These are phyloP conservation scores for Silene uniflora DNA, from an alignment of 148 eudicot species.

Conservation along the genomic window DNA sequence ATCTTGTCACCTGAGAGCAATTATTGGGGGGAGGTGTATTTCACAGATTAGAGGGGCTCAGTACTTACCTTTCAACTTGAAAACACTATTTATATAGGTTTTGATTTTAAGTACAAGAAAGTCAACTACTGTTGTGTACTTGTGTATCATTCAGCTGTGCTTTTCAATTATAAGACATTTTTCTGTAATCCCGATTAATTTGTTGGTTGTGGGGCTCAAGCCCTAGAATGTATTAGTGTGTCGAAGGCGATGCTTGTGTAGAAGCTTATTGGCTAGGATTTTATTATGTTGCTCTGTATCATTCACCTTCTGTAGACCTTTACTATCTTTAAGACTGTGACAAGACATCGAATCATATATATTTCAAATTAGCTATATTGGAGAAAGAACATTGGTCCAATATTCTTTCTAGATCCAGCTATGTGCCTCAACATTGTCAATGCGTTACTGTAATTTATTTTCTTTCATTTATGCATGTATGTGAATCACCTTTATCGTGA, in stretches of 20 bases:
- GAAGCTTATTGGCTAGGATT: neutral
- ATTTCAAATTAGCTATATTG: neutral
- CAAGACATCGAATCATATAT: neutral
- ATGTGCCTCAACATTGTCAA: neutral
- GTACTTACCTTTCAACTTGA: no score
- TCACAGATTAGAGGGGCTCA: no score
- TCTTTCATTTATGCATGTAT: neutral
- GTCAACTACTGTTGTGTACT: no score
- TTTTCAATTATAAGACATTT: no score
- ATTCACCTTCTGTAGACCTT: neutral
- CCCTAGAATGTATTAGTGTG: neutral
- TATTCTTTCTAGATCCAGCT: conserved; percentile 2
- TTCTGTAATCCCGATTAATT: no score
- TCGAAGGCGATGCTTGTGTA: neutral
- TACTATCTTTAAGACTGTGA: neutral
- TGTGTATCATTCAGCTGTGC: no score
- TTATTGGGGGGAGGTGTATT: no score
- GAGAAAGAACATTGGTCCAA: neutral
- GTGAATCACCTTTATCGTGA: neutral
- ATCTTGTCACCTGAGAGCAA: no score
- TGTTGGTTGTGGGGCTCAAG: neutral
- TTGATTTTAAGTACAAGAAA: no score
- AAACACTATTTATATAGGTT: no score
- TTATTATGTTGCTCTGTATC: neutral
- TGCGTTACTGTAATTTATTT: neutral